These are phyloP conservation scores for Symbiodinium natans DNA, from an alignment of 73 alveolate species.

Conservation along the genomic window DNA sequence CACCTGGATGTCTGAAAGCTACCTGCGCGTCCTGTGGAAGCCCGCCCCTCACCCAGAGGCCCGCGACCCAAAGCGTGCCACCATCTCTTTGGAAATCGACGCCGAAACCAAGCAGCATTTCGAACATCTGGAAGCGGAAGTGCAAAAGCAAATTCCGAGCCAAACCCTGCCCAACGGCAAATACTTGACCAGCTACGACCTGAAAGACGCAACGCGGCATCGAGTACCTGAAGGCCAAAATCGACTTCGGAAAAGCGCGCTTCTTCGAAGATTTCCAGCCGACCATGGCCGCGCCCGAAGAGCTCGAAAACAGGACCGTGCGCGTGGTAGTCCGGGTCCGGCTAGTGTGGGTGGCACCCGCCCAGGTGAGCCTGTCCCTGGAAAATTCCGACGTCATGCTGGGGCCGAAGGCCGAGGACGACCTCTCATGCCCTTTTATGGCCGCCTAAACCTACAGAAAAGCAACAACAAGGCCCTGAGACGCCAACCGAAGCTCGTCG, in stretches of 20 bases:
- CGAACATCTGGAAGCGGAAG: neutral
- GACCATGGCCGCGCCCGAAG: neutral
- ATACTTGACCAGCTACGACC: neutral
- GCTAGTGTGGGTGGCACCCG: neutral
- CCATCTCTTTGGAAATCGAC: too few relatives aligned
- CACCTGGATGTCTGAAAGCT: slow-evolving; percentile 6
- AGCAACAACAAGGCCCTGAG: neutral
- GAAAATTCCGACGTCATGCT: neutral
- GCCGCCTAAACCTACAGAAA: neutral
- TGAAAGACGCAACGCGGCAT: neutral
- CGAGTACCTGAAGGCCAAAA: neutral
- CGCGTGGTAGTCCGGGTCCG: neutral
- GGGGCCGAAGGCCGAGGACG: too few relatives aligned
- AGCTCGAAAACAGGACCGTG: neutral
- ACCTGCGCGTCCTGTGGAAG: slow-evolving; percentile 15
- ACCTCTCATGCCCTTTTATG: neutral
- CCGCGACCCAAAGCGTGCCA: slow-evolving; percentile 12
- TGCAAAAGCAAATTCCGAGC: neutral
- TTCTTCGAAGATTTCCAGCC: neutral
- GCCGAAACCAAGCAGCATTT: too few relatives aligned
- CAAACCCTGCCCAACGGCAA: neutral
- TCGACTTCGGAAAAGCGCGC: neutral
- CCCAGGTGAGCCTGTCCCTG: neutral
- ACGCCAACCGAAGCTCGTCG: neutral
- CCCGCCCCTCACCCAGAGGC: neutral